Evolutionary conservation across 2,329 filamentous ascomycete genomes (phyloP).

Genomic region (Colletotrichum tanaceti): DNA sequence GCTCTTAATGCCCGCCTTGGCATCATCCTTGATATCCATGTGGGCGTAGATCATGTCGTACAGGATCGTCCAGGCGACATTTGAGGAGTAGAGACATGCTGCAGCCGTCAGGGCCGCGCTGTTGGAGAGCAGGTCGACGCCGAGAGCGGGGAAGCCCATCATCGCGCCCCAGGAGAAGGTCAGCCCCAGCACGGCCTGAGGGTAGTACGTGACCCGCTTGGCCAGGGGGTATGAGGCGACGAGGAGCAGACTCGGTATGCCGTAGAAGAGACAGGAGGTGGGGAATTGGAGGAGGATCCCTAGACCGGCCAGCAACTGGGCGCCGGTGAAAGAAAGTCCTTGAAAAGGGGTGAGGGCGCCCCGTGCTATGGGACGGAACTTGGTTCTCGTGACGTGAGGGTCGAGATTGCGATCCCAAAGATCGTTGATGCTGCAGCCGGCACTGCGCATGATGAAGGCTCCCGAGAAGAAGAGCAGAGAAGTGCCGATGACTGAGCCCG

Average conservation of each 20-base stretch:
- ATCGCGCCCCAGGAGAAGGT: slow-evolving; percentile 92
- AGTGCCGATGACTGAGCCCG: slow-evolving; percentile 72
- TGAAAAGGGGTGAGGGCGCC: slow-evolving; percentile 78
- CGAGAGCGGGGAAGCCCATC: slow-evolving; percentile 87
- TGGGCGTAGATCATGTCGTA: slow-evolving; percentile 96
- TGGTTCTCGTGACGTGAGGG: slow-evolving; percentile 80
- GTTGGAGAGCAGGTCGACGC: slow-evolving; percentile 77
- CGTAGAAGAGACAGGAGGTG: slow-evolving; percentile 78
- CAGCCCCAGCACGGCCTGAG: slow-evolving; percentile 83
- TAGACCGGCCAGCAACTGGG: slow-evolving; percentile 78
- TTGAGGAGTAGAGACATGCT: slow-evolving; percentile 78
- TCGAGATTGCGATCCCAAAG: slow-evolving; percentile 91
- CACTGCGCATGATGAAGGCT: slow-evolving; percentile 86
- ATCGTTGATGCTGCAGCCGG: slow-evolving; percentile 90
- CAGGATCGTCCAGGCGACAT: slow-evolving; percentile 86
- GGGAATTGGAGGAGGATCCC: slow-evolving; percentile 83
- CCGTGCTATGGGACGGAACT: slow-evolving; percentile 82
- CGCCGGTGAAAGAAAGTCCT: slow-evolving; percentile 80
- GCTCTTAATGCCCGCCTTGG: slow-evolving; percentile 87
- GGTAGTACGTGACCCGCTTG: slow-evolving; percentile 89
- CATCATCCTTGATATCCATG: slow-evolving; percentile 89
- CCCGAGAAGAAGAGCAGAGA: slow-evolving; percentile 78
- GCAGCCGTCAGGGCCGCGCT: slow-evolving; percentile 73
- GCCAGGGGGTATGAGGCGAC: slow-evolving; percentile 84
- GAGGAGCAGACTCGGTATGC: slow-evolving; percentile 77